Evolutionary conservation across 768 basidiomycete genomes (phyloP), one percentile per base, ranked within the genome.

Genomic region (Phanerochaete sordida): DNA sequence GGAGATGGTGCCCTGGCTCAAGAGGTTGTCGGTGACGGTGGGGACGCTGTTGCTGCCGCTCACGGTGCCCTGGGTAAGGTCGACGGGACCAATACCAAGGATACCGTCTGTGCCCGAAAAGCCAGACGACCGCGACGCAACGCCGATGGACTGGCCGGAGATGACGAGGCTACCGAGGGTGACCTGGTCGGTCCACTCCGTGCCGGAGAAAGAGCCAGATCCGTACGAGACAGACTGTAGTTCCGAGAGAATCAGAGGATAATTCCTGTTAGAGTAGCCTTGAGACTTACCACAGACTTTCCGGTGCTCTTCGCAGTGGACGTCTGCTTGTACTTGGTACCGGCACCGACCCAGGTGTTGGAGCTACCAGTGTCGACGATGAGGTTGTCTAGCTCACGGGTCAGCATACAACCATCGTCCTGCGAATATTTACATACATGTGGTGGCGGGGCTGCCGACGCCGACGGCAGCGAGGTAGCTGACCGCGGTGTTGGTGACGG

Each of bases 301-400:
- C 65, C 62, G 19, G 84, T 87, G 62, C 75, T 59, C 8, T 39
- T 67, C 56, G 82, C 85, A 27, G 84, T 81, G 58, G 74, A 74
- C 8, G 87, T 87, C 62, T 63, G 60, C 23, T 67, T 68, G 65
- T 85, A 89, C 1, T 70, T 15, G 21, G 65, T 72, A 12, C 28
- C 63, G 28, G 87, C 84, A 23, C 87, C 86, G 48, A 89, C 75
- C 86, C 87, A 89, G 24, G 86, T 88, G 74, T 87, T 88, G 19
- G 87, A 86, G 70, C 84, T 86, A 35, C 84, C 84, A 2, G 86
- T 86, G 66, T 87, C 86, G 56, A 88, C 73, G 56, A 88, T 66
- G 50, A 89, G 77, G 3, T 68, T 52, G 68, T 83, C 85, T 87
- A 56, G 23, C 39, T 7, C 33, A 37, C 30, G 53, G 56, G 39